A percentile compares a stretch with the other conserved stretches of the same genome.
Conservation (phyloP, 768 basidiomycete species). For the Suillus paluster region DNA sequence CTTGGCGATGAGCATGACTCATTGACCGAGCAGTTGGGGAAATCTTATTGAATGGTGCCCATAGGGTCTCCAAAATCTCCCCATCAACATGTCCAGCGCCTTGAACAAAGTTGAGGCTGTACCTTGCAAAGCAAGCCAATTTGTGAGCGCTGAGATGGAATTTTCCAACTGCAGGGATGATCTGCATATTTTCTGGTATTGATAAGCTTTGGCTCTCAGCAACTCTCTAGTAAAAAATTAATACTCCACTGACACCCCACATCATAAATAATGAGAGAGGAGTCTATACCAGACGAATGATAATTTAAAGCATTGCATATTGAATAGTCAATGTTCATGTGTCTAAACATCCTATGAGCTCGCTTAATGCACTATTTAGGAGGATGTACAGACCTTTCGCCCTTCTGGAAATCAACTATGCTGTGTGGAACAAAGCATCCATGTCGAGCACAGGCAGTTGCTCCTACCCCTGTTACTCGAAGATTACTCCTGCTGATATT, state of each 20-base stretch:
- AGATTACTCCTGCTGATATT: conserved; percentile 17
- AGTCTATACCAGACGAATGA: conserved; percentile 9
- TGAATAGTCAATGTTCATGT: conserved; percentile 34
- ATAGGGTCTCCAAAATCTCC: conserved; percentile 40
- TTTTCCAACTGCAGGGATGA: conserved; percentile 26
- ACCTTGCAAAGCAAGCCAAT: conserved; percentile 28
- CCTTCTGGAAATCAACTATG: conserved; percentile 36
- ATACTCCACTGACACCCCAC: conserved; percentile 31
- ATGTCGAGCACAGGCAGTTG: conserved; percentile 33
- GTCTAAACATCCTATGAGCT: conserved; percentile 16
- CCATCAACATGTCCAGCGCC: conserved; percentile 36
- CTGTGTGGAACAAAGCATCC: conserved; percentile 34
- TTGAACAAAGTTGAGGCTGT: conserved; percentile 27
- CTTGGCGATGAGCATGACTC: conserved; percentile 24
- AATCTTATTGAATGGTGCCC: conserved; percentile 34
- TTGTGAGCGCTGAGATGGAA: conserved; percentile 39
- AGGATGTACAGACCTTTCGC: conserved; percentile 16
- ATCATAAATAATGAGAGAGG: conserved; percentile 31
- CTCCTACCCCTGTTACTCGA: conserved; percentile 31
- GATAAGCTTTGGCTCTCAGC: not conserved
- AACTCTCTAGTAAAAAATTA: conserved; percentile 18
- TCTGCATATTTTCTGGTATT: conserved; percentile 5
- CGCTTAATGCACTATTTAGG: not conserved
- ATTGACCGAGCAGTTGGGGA: conserved; percentile 27
- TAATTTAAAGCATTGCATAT: conserved; percentile 25